Percentiles rank a stretch among this genome's conserved stretches.
These are phyloP conservation scores for Oryza punctata DNA, from an alignment of 176 grass and related monocot genomes.

Conservation along the genomic window DNA sequence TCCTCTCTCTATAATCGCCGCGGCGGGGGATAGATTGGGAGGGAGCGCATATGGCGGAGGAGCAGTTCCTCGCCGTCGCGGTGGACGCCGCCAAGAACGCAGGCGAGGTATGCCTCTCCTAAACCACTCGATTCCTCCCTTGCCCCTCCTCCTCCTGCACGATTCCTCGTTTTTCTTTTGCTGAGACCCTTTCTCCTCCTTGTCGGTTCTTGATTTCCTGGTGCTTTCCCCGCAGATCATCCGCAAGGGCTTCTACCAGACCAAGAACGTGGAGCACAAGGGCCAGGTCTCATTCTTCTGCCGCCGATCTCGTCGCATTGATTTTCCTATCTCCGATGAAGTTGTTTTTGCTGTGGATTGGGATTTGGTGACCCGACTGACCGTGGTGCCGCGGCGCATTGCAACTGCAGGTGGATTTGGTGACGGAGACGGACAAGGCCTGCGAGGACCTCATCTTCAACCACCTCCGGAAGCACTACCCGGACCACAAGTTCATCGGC, in stretches of 20 bases:
- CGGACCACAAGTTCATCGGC: conserved; percentile 92
- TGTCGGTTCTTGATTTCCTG: conserved; percentile 23
- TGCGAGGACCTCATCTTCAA: conserved; percentile 95
- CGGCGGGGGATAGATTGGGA: conserved; percentile 5
- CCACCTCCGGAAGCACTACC: conserved; percentile 80
- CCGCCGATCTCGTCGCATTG: neutral
- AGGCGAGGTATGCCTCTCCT: conserved; percentile 58
- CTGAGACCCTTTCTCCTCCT: neutral
- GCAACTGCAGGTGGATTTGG: conserved; percentile 83
- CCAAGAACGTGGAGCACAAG: conserved; percentile 98
- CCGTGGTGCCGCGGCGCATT: neutral
- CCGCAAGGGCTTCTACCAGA: conserved; percentile 75
- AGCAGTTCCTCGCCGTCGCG: conserved; percentile 71
- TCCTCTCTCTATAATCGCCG: neutral
- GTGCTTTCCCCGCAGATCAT: conserved; percentile 57
- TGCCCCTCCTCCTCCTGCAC: neutral
- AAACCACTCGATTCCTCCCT: neutral
- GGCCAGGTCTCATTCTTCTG: conserved; percentile 60
- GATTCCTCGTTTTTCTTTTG: neutral
- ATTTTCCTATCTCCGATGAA: no score
- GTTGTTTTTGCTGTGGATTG: neutral
- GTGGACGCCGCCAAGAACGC: conserved; percentile 76
- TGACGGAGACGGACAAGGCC: conserved; percentile 97
- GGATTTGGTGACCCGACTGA: no score
- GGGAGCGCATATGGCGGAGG: conserved; percentile 50